phyloP scores from a whole-genome alignment of 495 filamentous ascomycete species.

The Platismatia glauca region DNA sequence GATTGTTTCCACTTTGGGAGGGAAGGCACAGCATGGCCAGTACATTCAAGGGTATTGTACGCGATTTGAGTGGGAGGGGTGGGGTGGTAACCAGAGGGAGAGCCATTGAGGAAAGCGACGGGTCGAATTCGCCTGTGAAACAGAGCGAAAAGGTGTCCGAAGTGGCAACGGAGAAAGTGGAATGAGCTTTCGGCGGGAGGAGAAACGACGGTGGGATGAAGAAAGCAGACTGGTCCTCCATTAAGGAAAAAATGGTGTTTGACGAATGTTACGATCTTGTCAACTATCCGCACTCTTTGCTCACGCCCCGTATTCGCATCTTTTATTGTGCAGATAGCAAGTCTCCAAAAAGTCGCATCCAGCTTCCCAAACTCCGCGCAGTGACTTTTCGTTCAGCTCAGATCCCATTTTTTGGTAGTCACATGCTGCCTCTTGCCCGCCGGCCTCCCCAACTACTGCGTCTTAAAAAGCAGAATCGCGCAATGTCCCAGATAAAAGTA shows the following conservation, averaged over 20 bases:
- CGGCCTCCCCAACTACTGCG: slow-evolving; percentile 51
- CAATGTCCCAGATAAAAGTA: slow-evolving; percentile 99
- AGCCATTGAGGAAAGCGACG: slow-evolving; percentile 14
- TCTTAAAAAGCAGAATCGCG: slow-evolving; percentile 98
- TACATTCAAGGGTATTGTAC: slow-evolving; percentile 55
- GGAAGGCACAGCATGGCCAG: slow-evolving; percentile 58
- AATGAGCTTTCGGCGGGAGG: no score
- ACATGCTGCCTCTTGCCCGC: not conserved
- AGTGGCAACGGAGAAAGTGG: slow-evolving; percentile 7
- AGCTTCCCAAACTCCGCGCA: not conserved
- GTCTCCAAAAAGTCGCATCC: not conserved
- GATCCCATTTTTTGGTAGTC: slow-evolving; percentile 2
- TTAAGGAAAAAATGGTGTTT: not conserved
- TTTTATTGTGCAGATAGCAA: not conserved
- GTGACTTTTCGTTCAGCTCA: not conserved
- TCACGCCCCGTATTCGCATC: not conserved
- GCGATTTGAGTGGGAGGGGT: slow-evolving; percentile 57
- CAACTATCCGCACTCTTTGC: not conserved
- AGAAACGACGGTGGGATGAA: no score
- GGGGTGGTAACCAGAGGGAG: slow-evolving; percentile 9
- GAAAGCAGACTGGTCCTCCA: slow-evolving; percentile 4
- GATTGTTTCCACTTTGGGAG: slow-evolving; percentile 76
- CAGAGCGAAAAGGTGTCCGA: slow-evolving; percentile 5
- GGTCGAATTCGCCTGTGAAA: not conserved
- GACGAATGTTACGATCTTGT: slow-evolving; percentile 3